phyloP scores from a whole-genome alignment of 208 protist species.

The Crithidia fasciculata region DNA sequence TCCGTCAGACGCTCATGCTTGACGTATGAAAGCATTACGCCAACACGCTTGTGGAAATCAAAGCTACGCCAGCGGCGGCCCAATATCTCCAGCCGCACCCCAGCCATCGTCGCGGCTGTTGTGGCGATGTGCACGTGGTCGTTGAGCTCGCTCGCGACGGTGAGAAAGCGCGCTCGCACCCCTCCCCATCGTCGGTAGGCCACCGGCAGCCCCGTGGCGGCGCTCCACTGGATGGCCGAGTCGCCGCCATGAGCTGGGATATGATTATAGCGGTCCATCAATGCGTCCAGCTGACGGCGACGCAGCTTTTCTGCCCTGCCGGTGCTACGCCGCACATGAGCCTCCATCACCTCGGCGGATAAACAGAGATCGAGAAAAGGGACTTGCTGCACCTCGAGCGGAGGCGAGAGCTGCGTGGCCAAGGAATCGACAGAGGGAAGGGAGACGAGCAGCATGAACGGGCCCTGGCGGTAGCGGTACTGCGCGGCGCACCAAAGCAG shows the following conservation, averaged over 20 bases:
- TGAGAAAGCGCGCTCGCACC: conserved; percentile 15
- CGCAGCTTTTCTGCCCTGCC: not conserved
- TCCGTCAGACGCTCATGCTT: conserved; percentile 14
- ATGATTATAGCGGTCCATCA: conserved; percentile 19
- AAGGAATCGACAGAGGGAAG: not conserved
- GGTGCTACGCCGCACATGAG: not conserved
- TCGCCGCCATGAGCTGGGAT: conserved; percentile 16
- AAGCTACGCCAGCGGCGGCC: conserved; percentile 12
- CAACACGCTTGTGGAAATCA: conserved; percentile 1
- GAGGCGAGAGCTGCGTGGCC: conserved; percentile 14
- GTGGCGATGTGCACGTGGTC: conserved; percentile 23
- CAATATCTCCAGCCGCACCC: conserved; percentile 9
- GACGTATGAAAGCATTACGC: conserved; percentile 11
- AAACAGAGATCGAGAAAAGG: conserved; percentile 13
- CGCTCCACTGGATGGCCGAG: conserved; percentile 3
- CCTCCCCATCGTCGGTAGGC: not conserved
- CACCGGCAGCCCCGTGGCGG: conserved; percentile 11
- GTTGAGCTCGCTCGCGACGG: conserved; percentile 4
- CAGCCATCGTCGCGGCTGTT: conserved; percentile 19
- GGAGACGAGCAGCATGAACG: not conserved
- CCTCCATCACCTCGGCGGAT: conserved; percentile 6
- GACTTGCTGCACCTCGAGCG: not conserved
- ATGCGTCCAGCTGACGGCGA: not conserved
- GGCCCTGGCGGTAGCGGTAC: conserved; percentile 1
- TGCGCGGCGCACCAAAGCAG: not conserved